Conservation (phyloP, 805 yeast genomes). For the Millerozyma acaciae region DNA sequence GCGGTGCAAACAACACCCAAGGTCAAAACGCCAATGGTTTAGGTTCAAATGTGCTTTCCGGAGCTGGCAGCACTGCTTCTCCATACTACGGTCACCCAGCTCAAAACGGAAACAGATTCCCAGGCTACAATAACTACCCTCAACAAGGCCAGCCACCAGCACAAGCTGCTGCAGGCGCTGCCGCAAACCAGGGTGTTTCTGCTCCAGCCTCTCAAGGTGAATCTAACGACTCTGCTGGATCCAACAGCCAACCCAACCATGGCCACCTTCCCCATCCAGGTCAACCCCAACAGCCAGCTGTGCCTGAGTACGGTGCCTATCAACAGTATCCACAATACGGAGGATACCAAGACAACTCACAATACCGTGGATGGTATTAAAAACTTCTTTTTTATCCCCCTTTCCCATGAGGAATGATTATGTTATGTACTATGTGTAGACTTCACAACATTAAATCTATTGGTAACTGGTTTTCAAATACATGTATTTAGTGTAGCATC, state of each 20-base stretch:
- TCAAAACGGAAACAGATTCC: slow-evolving; percentile 28
- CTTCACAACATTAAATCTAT: too few relatives aligned
- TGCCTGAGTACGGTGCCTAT: slow-evolving; percentile 43
- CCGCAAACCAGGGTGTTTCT: slow-evolving; percentile 6
- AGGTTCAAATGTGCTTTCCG: slow-evolving; percentile 7
- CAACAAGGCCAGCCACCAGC: slow-evolving; percentile 21
- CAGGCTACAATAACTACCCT: slow-evolving; percentile 27
- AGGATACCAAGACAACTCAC: slow-evolving; percentile 40
- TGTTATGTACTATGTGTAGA: too few relatives aligned
- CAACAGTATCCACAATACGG: slow-evolving; percentile 47
- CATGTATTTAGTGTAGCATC: too few relatives aligned
- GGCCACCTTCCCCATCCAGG: slow-evolving; percentile 17
- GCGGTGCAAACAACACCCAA: slow-evolving; percentile 10
- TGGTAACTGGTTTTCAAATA: too few relatives aligned
- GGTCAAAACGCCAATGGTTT: slow-evolving; percentile 6
- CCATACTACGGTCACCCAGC: slow-evolving; percentile 27
- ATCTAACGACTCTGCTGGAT: slow-evolving; percentile 10
- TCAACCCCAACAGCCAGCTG: slow-evolving; percentile 34
- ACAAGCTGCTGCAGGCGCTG: slow-evolving; percentile 10
- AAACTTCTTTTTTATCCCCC: too few relatives aligned
- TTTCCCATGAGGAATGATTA: too few relatives aligned
- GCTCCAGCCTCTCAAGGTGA: slow-evolving; percentile 15
- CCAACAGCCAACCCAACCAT: slow-evolving; percentile 12
- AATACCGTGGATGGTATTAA: slow-evolving; percentile 46
- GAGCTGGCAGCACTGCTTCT: slow-evolving; percentile 9